Evolutionary conservation across 495 filamentous ascomycete genomes (phyloP).

Genomic region (Daldinia concentrica): DNA sequence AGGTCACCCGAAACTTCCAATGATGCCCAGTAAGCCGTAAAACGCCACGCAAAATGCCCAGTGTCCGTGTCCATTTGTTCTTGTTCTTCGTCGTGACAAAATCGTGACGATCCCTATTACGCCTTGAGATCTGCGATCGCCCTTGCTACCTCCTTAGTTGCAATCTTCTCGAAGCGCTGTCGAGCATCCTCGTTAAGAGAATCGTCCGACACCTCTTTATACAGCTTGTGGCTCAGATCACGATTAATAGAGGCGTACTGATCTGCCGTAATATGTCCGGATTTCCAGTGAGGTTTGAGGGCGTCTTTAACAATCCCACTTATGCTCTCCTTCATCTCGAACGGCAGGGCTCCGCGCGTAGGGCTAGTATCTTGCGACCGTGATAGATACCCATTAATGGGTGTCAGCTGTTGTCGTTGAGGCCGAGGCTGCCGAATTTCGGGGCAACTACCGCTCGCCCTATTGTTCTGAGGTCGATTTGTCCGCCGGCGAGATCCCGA

Average conservation of each 20-base stretch:
- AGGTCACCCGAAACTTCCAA: slow-evolving; percentile 36
- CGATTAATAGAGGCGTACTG: slow-evolving; percentile 91
- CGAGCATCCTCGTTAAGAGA: slow-evolving; percentile 63
- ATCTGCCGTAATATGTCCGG: slow-evolving; percentile 75
- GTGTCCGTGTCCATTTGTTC: slow-evolving; percentile 31
- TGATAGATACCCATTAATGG: slow-evolving; percentile 46
- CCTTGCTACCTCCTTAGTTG: slow-evolving; percentile 75
- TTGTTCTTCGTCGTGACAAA: slow-evolving; percentile 18
- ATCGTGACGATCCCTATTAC: slow-evolving; percentile 30
- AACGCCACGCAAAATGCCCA: slow-evolving; percentile 40
- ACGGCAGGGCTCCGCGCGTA: slow-evolving; percentile 64
- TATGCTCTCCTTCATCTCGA: slow-evolving; percentile 80
- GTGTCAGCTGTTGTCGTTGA: slow-evolving; percentile 45
- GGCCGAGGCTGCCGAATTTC: slow-evolving; percentile 64
- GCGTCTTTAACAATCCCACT: slow-evolving; percentile 81
- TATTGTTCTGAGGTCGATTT: slow-evolving; percentile 12
- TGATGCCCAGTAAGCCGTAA: slow-evolving; percentile 39
- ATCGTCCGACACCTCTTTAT: slow-evolving; percentile 75
- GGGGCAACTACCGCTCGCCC: slow-evolving; percentile 28
- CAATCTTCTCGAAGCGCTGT: slow-evolving; percentile 72
- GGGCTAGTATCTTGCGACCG: slow-evolving; percentile 67
- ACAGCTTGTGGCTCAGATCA: slow-evolving; percentile 82
- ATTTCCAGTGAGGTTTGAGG: slow-evolving; percentile 78
- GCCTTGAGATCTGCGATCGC: slow-evolving; percentile 63
- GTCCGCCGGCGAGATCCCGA: slow-evolving; percentile 41